phyloP scores from a whole-genome alignment of 306 rosid genomes.

The Ziziphus jujuba region DNA sequence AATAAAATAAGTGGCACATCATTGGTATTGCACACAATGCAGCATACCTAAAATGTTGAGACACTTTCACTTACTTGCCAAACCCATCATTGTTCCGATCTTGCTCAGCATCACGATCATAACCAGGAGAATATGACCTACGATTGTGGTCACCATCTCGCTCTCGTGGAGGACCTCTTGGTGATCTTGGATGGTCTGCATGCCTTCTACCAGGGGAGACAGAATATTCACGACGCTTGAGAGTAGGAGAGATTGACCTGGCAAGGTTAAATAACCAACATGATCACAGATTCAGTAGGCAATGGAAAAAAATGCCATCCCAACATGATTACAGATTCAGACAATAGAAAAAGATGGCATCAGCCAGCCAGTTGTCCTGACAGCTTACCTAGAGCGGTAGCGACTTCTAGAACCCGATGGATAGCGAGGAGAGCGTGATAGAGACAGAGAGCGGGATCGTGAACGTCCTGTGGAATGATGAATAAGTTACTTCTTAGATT shows the following conservation, averaged over 20 bases:
- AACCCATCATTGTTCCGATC: constrained; percentile 51
- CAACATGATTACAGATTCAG: not conserved
- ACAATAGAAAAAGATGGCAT: not conserved
- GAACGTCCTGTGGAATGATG: constrained; percentile 55
- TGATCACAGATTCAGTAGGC: constrained; percentile 12
- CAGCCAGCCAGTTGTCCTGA: not conserved
- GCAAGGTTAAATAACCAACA: constrained; percentile 15
- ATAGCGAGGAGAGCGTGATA: constrained; percentile 64
- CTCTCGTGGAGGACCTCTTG: constrained; percentile 67
- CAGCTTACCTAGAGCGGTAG: constrained; percentile 78
- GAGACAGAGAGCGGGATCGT: constrained; percentile 46
- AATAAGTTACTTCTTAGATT: too few relatives aligned
- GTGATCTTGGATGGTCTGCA: constrained; percentile 69
- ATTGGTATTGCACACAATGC: not conserved
- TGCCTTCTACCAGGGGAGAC: constrained; percentile 74
- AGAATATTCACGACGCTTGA: constrained; percentile 77
- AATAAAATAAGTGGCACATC: too few relatives aligned
- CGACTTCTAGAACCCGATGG: constrained; percentile 77
- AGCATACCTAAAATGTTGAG: not conserved
- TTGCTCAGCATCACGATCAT: constrained; percentile 55
- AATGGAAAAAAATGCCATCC: not conserved
- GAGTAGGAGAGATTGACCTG: constrained; percentile 95
- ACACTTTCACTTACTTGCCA: constrained; percentile 50
- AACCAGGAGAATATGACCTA: constrained; percentile 72
- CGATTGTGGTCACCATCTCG: constrained; percentile 62